phyloP scores from a whole-genome alignment of 768 basidiomycete genomes.

The Agaricus blazei region DNA sequence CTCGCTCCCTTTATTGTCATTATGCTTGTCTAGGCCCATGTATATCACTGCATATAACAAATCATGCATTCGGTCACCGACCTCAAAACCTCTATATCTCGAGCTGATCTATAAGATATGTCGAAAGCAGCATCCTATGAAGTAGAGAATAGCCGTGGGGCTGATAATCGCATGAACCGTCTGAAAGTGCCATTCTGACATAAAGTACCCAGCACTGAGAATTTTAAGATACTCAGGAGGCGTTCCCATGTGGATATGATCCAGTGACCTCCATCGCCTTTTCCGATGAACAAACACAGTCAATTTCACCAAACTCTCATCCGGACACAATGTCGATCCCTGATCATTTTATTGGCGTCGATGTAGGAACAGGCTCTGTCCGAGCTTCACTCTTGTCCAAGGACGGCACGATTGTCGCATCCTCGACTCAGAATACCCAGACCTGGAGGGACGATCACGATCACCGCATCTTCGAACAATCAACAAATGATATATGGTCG shows the following conservation, averaged over 20 bases:
- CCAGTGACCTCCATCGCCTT: constrained; percentile 4
- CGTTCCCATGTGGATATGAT: constrained; percentile 2
- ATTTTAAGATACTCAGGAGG: too few species aligned
- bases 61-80: constrained; percentile 22
- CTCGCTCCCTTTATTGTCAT: constrained; percentile 16
- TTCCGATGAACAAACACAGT: constrained; percentile 1
- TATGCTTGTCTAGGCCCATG: constrained; percentile 32
- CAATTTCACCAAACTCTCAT: background rate
- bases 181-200: too few species aligned
- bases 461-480: constrained; percentile 96
- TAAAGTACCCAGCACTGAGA: too few species aligned
- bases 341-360: constrained; percentile 66
- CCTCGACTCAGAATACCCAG: constrained; percentile 73
- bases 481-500: constrained; percentile 83
- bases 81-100: constrained; percentile 3
- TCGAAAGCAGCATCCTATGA: background rate
- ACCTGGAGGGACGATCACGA: constrained; percentile 84
- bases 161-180: too few species aligned
- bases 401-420: constrained; percentile 68
- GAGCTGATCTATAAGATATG: background rate
- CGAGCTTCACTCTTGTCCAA: constrained; percentile 75
- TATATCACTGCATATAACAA: constrained; percentile 30
- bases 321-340: constrained; percentile 25
- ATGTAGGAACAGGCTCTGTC: constrained; percentile 92
- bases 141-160: too few species aligned